Evolutionary conservation across 768 basidiomycete genomes (phyloP).

Genomic region (Dentipellis fragilis): DNA sequence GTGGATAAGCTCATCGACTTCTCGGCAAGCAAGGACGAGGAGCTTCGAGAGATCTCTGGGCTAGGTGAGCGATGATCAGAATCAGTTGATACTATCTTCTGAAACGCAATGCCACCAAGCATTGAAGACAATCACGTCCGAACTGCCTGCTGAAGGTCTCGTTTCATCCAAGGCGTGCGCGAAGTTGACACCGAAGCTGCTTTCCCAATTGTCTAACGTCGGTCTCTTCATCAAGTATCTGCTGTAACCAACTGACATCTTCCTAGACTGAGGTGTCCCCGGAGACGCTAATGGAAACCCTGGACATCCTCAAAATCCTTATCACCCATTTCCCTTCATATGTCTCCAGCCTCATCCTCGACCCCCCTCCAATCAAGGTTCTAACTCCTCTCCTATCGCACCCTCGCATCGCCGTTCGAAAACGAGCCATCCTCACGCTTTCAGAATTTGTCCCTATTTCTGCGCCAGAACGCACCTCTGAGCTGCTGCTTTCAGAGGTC

Average conservation of each 20-base stretch:
- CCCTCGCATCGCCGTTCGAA: slow-evolving; percentile 77
- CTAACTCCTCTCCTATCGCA: slow-evolving; percentile 69
- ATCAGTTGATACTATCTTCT: not conserved
- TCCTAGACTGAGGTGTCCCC: slow-evolving; percentile 56
- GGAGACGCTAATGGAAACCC: slow-evolving; percentile 73
- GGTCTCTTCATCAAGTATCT: not conserved
- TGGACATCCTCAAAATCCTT: slow-evolving; percentile 81
- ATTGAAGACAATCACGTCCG: slow-evolving; percentile 89
- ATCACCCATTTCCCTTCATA: slow-evolving; percentile 75
- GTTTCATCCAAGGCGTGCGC: slow-evolving; percentile 72
- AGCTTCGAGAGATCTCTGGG: slow-evolving; percentile 87
- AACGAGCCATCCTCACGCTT: slow-evolving; percentile 81
- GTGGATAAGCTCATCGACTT: slow-evolving; percentile 86
- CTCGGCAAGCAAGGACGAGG: slow-evolving; percentile 81
- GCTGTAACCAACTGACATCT: not conserved
- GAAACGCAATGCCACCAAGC: slow-evolving; percentile 33
- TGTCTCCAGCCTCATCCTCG: slow-evolving; percentile 41
- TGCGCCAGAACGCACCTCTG: slow-evolving; percentile 47
- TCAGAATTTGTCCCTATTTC: slow-evolving; percentile 78
- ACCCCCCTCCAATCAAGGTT: slow-evolving; percentile 52
- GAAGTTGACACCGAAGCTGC: slow-evolving; percentile 75
- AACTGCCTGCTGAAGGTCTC: slow-evolving; percentile 75
- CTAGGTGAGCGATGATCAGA: slow-evolving; percentile 46
- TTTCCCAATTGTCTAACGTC: slow-evolving; percentile 73
- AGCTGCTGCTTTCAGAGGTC: slow-evolving; percentile 50